Evolutionary conservation across 257 asterid genomes (phyloP).

Genomic region (Orobanche coerulescens): DNA sequence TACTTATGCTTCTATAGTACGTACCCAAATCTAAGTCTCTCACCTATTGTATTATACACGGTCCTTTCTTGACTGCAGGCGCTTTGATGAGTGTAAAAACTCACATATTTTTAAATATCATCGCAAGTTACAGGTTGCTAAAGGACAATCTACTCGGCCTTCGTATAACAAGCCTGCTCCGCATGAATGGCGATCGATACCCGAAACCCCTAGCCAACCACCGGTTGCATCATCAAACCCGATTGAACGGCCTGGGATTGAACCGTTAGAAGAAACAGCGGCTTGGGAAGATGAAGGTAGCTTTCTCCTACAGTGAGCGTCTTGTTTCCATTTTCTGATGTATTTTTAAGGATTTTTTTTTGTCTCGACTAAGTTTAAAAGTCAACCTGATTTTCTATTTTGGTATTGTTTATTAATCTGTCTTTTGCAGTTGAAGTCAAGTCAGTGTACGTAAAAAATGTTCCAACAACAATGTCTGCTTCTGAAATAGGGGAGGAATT

Average conservation of each 20-base stretch:
- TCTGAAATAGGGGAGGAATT: conserved; percentile 89
- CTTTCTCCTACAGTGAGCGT: conserved; percentile 11
- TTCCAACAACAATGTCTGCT: conserved; percentile 83
- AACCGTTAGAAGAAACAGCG: conserved; percentile 52
- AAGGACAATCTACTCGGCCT: conserved; percentile 47
- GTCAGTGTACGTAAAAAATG: conserved; percentile 91
- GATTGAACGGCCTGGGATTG: conserved; percentile 51
- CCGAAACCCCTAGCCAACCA: conserved; percentile 48
- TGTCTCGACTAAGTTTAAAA: background rate
- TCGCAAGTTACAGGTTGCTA: conserved; percentile 57
- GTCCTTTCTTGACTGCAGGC: background rate
- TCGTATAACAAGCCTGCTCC: conserved; percentile 38
- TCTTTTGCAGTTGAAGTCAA: conserved; percentile 62
- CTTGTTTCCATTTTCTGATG: conserved; percentile 8
- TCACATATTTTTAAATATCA: conserved; percentile 15
- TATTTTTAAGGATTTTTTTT: background rate
- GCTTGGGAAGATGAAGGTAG: conserved; percentile 76
- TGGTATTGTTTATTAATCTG: background rate
- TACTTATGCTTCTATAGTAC: conserved; percentile 96
- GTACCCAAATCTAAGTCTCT: conserved; percentile 27
- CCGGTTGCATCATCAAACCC: conserved; percentile 36
- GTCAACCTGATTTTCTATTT: background rate
- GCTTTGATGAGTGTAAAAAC: conserved; percentile 11
- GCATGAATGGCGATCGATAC: conserved; percentile 56
- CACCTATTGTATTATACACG: background rate